Evolutionary conservation across 225 moss, liverwort and hornwort genomes (phyloP).

Genomic region (Bryoerythrophyllum caledonicum): DNA sequence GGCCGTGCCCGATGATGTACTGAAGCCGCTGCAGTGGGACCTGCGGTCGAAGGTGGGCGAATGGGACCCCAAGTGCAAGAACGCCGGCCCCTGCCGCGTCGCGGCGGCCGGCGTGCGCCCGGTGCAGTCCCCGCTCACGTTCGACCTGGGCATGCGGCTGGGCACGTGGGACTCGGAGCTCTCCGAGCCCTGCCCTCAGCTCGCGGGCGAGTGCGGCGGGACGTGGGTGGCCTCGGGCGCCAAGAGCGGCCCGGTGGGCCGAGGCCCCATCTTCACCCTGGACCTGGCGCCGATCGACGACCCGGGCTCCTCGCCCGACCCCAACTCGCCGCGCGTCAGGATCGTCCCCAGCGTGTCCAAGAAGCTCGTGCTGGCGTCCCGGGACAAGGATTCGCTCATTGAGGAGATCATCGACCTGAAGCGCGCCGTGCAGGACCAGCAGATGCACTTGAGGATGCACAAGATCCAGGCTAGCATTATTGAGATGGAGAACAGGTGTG

Average conservation of each 20-base stretch:
- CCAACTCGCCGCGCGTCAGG: constrained; percentile 63
- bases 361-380: constrained; percentile 76
- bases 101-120: constrained; percentile 32
- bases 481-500: constrained; percentile 91
- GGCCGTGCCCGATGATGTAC: constrained; percentile 24
- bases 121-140: constrained; percentile 41
- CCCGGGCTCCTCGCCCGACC: constrained; percentile 45
- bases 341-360: constrained; percentile 81
- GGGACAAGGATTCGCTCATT: constrained; percentile 80
- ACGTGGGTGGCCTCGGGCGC: constrained; percentile 50
- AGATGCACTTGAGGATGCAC: constrained; percentile 82
- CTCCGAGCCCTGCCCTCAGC: constrained; percentile 50
- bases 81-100: constrained; percentile 52
- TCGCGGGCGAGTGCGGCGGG: constrained; percentile 60
- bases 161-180: constrained; percentile 55
- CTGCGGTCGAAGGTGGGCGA: constrained; percentile 49
- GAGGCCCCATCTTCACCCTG: constrained; percentile 51
- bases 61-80: constrained; percentile 58
- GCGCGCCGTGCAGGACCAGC: constrained; percentile 80
- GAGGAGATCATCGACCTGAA: constrained; percentile 90
- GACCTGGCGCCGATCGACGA: constrained; percentile 52
- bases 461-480: constrained; percentile 90
- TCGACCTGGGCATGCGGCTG: constrained; percentile 39
- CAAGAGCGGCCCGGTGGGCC: constrained; percentile 45
- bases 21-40: constrained; percentile 51